Percentiles rank a stretch among this genome's conserved stretches.
phyloP scores from a whole-genome alignment of 805 yeast species.

The Myxozyma sirexii region DNA sequence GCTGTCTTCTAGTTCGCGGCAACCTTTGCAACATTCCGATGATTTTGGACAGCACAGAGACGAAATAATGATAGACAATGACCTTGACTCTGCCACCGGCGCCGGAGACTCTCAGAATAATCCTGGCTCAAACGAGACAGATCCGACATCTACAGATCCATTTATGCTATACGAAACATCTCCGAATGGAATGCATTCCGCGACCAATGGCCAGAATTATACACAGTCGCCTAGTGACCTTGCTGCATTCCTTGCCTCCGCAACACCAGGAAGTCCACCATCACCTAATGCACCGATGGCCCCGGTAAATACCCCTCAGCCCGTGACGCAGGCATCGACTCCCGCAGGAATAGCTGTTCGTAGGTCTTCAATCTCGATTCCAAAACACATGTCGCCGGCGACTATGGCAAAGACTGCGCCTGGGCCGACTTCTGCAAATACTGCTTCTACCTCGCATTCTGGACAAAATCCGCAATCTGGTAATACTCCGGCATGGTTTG shows the following conservation, averaged over 20 bases:
- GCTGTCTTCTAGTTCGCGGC: no score
- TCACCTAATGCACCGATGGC: conserved; percentile 1
- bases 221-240: conserved; percentile 6
- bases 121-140: background rate
- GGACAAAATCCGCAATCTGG: background rate
- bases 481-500: conserved; percentile 19
- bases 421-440: background rate
- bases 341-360: background rate
- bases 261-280: conserved; percentile 5
- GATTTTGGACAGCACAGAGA: background rate
- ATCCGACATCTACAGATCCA: background rate
- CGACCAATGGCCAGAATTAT: background rate
- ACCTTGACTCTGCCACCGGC: background rate
- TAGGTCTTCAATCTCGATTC: background rate
- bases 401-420: background rate
- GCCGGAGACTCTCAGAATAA: background rate
- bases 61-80: conserved; percentile 1
- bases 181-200: background rate
- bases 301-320: conserved; percentile 6
- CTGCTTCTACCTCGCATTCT: background rate
- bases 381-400: background rate
- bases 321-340: background rate
- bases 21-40: background rate
- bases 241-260: conserved; percentile 8
- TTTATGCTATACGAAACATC: conserved; percentile 9